Evolutionary conservation across 345 rosid genomes (phyloP), one percentile per base, ranked within the genome.

Genomic region (Melaleuca alternifolia): DNA sequence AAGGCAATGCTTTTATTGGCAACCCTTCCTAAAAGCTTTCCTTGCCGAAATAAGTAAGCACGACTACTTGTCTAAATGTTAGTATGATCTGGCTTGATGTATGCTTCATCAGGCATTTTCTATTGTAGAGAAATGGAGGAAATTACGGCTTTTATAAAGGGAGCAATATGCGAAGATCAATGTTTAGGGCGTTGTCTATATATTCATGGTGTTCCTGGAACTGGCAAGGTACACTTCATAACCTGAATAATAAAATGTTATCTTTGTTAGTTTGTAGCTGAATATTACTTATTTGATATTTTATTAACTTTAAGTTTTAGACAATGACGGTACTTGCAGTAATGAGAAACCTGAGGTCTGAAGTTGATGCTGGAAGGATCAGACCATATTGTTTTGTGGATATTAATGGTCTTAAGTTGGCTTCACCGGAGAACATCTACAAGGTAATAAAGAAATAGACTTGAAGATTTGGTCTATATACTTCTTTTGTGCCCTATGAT

Each of bases 161-260:
- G 98, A 89, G 98, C 97, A 46, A 96, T 95, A 85, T 94, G 92
- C n/a, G 95, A 93, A 90, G 95, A 94, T 89, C 97, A 94, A 84
- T 97, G 99, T 89, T 89, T 96, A 71, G 99, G 99, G 24, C 95
- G 98, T 82, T 97, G 99, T 87, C 94, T 97, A 89, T 97, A 96
- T 51, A 91, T 96, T 89, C 99, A 96, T 84, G 99, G 99, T 91
- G 99, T 97, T 92, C 99, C 99, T 1, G 99, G 99, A 88, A 96
- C 99, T 20, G 99, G 99, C 89, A 97, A 97, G 95, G 98, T 94
- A 71, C 37, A 37, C 26, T 71, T 37, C 10, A 5, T 71, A 6
- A 7, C 48, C 13, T 37, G 48, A 71, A 37, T 65, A 10, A 65
- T 51, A 26, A 48, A 12, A 33, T 61, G 59, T 28, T 44, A 50